phyloP scores from a whole-genome alignment of 2,329 filamentous ascomycete species.

The Tolypocladium amazonense region DNA sequence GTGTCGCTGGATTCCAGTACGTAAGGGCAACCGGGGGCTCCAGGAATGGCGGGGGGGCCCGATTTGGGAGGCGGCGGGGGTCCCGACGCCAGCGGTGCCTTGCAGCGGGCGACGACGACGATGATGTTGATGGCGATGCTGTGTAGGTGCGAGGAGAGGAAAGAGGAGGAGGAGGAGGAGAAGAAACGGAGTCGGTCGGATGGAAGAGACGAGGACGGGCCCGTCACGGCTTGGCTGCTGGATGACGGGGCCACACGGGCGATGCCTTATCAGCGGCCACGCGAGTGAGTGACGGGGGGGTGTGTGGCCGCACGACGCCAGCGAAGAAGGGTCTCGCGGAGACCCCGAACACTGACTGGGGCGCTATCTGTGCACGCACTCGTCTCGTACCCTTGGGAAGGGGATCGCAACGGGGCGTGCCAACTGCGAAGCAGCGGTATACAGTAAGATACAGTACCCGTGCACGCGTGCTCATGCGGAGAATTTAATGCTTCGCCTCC shows the following conservation, averaged over 20 bases:
- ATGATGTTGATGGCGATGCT: neutral
- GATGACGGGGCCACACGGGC: neutral
- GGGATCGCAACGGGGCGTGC: too few relatives aligned
- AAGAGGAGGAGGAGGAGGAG: neutral
- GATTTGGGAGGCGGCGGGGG: neutral
- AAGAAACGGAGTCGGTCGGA: neutral
- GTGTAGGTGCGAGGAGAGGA: neutral
- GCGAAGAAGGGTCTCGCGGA: neutral
- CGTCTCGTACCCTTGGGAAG: too few relatives aligned
- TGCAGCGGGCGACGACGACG: neutral
- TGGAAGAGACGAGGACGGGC: neutral
- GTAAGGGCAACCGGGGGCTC: neutral
- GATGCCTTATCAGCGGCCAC: neutral
- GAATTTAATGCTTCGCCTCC: too few relatives aligned
- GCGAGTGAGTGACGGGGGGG: neutral
- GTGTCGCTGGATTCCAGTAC: conserved; percentile 1
- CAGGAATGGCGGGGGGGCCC: neutral
- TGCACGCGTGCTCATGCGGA: too few relatives aligned
- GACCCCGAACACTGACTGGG: neutral
- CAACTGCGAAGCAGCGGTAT: too few relatives aligned
- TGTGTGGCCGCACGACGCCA: neutral
- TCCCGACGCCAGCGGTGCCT: neutral
- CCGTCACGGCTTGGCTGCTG: neutral
- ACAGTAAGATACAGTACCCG: too few relatives aligned
- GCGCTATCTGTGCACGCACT: neutral